Percentiles rank a stretch among this genome's conserved stretches.
Evolutionary conservation across 2,329 filamentous ascomycete species (phyloP).

Genomic region (Aotearoamyces nothofagi): DNA sequence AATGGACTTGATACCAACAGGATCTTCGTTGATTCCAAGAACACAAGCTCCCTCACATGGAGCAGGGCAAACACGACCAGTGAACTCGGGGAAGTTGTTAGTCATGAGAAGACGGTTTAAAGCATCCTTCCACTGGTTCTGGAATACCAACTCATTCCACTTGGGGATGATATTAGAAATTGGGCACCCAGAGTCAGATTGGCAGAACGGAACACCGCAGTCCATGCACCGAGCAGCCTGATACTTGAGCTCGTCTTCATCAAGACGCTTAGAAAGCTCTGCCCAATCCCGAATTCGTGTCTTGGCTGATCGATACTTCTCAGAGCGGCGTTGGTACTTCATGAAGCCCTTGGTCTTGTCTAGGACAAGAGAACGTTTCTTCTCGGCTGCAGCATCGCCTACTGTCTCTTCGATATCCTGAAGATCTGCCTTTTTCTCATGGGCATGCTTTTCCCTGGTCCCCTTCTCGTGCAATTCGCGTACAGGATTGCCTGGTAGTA

Average conservation of each 20-base stretch:
- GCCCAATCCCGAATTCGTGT: conserved; percentile 87
- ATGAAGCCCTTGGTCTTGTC: conserved; percentile 97
- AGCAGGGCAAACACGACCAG: conserved; percentile 88
- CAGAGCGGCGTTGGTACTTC: conserved; percentile 84
- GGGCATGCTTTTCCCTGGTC: conserved; percentile 43
- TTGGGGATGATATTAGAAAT: conserved; percentile 98
- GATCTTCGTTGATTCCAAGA: conserved; percentile 90
- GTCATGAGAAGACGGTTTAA: conserved; percentile 87
- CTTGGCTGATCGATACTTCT: conserved; percentile 81
- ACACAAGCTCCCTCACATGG: conserved; percentile 95
- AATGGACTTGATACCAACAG: conserved; percentile 95
- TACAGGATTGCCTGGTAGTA: conserved; percentile 51
- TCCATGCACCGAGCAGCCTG: conserved; percentile 97
- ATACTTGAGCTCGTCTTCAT: conserved; percentile 92
- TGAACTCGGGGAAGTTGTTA: conserved; percentile 98
- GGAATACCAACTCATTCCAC: conserved; percentile 74
- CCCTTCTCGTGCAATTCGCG: conserved; percentile 35
- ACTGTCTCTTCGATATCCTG: conserved; percentile 87
- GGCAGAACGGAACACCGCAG: conserved; percentile 95
- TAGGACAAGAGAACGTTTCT: conserved; percentile 81
- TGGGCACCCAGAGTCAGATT: conserved; percentile 88
- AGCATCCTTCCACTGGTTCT: conserved; percentile 76
- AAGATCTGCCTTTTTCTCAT: conserved; percentile 50
- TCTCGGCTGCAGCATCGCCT: conserved; percentile 69
- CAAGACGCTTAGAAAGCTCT: conserved; percentile 73